Evolutionary conservation across 2,329 filamentous ascomycete species (phyloP).

Genomic region (Aspergillus floridensis): DNA sequence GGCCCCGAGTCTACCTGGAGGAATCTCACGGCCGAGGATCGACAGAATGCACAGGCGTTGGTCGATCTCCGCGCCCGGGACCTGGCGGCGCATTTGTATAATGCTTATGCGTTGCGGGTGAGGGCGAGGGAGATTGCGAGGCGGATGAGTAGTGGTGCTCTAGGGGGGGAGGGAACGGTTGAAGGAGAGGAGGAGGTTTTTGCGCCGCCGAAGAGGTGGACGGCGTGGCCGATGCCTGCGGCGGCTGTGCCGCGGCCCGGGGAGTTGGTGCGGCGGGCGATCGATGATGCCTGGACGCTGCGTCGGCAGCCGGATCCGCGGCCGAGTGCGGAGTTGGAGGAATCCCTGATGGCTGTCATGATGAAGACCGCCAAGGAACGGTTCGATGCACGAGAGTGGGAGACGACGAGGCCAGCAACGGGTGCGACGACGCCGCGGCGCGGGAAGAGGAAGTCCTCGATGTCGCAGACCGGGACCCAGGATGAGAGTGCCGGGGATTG

Average conservation of each 20-base stretch:
- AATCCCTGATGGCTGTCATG: constrained; percentile 66
- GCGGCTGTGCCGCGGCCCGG: constrained; percentile 59
- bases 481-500: constrained; percentile 21
- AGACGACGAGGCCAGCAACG: neutral
- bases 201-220: constrained; percentile 63
- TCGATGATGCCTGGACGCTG: constrained; percentile 54
- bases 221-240: constrained; percentile 75
- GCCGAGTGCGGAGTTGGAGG: constrained; percentile 64
- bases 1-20: constrained; percentile 69
- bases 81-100: constrained; percentile 74
- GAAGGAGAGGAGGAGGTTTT: constrained; percentile 27
- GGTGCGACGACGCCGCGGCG: neutral
- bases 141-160: constrained; percentile 1
- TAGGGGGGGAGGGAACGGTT: neutral
- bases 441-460: neutral
- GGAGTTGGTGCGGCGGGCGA: constrained; percentile 51
- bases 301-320: constrained; percentile 44
- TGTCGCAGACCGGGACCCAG: constrained; percentile 9
- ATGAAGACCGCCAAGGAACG: constrained; percentile 66
- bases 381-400: constrained; percentile 50
- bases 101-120: constrained; percentile 67
- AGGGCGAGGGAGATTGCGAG: constrained; percentile 29
- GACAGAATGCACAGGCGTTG: constrained; percentile 63
- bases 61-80: constrained; percentile 64
- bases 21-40: constrained; percentile 86